Base-by-base conservation (phyloP, 805 yeast genomes). In the Metschnikowia drakensbergensis region DNA sequence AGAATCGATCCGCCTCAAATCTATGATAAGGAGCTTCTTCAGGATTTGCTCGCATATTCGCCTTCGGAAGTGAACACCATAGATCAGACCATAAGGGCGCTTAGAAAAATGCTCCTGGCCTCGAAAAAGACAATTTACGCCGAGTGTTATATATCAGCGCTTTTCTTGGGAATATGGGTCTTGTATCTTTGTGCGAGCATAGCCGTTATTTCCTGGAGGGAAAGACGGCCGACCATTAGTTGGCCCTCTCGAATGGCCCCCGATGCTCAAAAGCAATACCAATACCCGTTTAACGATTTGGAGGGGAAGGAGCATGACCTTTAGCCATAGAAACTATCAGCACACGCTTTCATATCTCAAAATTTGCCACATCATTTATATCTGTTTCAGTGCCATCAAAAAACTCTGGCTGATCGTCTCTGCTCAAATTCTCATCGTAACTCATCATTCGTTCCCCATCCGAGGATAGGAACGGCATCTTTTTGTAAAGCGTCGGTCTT, bases 131-230 rank as follows among this genome's bases (percentile, higher is more conserved):
- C 75, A 0, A 51, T 81, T 5, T 54, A 64, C 53, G 48, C 66
- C 17, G 88, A 83, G 58, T 60, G 81, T 3, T 68, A 67, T 45
- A 67, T 84, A 2, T 69, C 83, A 0, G 31, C 72, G 3, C 68
- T 62, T 0, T 58, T 84, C 0, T 42, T 82, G 1, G 70, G 65
- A 0, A 29, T 79, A 0, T 84, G 87, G 86, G 1, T 71, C 0
- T 4, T 74, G 0, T 81, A 80, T 53, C 41, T 79, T 2, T 51
- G 72, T 0, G 60, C 74, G 25, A 83, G 77, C 0, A 28, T 61
- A 0, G 17, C 62, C 3, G 41, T 60, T 23, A 45, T 57, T 4
- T 36, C 31, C 5, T 30, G 32, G n/a, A 42, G 46, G 10, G 39
- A 40, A 17, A 27, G 27, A n/a, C 45, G 35, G 11, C 34, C 47